Evolutionary conservation across 2,329 filamentous ascomycete genomes (phyloP), one percentile per base, ranked within the genome.

Genomic region (Tricladium varicosporioides): DNA sequence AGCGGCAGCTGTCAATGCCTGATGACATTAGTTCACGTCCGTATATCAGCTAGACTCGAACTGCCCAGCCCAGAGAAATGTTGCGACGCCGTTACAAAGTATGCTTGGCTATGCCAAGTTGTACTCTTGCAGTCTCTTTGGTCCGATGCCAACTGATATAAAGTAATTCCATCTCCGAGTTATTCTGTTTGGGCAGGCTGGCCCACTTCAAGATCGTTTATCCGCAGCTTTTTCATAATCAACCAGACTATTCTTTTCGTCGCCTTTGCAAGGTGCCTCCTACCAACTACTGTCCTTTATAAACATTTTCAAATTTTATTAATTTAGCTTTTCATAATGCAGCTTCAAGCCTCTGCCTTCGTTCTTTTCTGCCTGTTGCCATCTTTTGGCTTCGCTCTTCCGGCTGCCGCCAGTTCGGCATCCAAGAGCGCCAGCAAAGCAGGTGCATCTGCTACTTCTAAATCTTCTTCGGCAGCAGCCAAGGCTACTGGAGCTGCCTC

Each of bases 331-430:
- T 22, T 31, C 11, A 48, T 48, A 48, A 48, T 48, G 14, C 46
- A 48, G 46, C 19, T 27, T 27, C 27, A 11, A 13, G 15, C 46
- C 2, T 19, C 46, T 22, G 11, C 42, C 33, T 43, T 51, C 49
- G 49, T 44, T 43, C 32, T 51, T 51, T 51, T 40, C 13, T 22
- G 32, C 11, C 36, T 51, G 16, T 36, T 51, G 32, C 49, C 49
- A 51, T n/a, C 49, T 19, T 18, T 51, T 51, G 49, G 49, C 18
- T 43, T 51, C 10, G 33, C 49, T 27, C 32, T 32, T 16, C 49
- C 49, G 16, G 48, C 48, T 5, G 49, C 49, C 16, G 15, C 32
- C 19, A 15, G 19, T 42, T 51, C 49, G 33, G 33, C 48, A 50
- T 33, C 49, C 14, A 51, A 40, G 22, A 27, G 22, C 22, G 22